These are phyloP conservation scores for Orbilia javanica DNA, from an alignment of 2,329 filamentous ascomycete species.

Conservation along the genomic window DNA sequence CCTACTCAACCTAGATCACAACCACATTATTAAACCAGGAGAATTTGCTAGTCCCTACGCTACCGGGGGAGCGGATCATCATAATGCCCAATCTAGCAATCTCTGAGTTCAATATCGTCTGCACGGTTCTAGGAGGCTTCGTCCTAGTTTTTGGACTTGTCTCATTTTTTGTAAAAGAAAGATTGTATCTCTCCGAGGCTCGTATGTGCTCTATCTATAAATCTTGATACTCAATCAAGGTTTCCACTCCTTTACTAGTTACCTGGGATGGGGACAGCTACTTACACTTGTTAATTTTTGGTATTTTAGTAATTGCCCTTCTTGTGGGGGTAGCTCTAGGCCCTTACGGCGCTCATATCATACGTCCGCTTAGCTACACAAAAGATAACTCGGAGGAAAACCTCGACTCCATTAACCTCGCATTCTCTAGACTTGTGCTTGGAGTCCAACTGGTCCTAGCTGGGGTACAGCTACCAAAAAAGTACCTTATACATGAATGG, in stretches of 20 bases:
- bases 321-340: constrained; percentile 83
- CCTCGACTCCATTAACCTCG: constrained; percentile 80
- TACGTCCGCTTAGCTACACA: constrained; percentile 82
- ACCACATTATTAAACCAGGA: background rate
- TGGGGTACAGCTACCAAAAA: constrained; percentile 86
- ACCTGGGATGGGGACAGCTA: too few species aligned
- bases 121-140: constrained; percentile 83
- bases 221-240: background rate
- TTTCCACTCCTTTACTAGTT: background rate
- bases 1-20: background rate
- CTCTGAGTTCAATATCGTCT: constrained; percentile 86
- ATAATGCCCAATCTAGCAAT: constrained; percentile 74
- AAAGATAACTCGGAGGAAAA: constrained; percentile 68
- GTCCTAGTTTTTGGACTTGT: constrained; percentile 91
- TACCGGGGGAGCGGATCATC: background rate
- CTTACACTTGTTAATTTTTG: constrained; percentile 15
- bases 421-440: constrained; percentile 87
- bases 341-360: constrained; percentile 80
- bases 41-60: background rate
- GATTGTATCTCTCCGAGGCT: constrained; percentile 90
- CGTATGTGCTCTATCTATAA: constrained; percentile 69
- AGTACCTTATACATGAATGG: constrained; percentile 84
- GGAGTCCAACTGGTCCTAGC: constrained; percentile 91
- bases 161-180: constrained; percentile 89
- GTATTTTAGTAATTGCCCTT: constrained; percentile 67